Evolutionary conservation across 108 stramenopile genomes (phyloP), one percentile per base, ranked within the genome.

Genomic region (Licmophora abbreviata): DNA sequence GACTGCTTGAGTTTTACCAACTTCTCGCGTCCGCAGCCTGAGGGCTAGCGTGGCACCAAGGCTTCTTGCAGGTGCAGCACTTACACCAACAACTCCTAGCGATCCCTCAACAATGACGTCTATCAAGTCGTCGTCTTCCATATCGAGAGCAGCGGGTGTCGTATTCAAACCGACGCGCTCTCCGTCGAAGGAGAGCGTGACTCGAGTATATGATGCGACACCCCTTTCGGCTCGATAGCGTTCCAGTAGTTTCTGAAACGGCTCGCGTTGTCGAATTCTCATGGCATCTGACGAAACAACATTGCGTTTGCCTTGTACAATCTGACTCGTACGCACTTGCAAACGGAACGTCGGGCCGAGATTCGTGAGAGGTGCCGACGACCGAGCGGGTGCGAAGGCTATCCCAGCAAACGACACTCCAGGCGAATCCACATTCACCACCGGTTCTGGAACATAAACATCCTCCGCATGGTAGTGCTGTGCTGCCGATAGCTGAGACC

Each of bases 391-490:
- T 50, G 8, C 26, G 25, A 27, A 6, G 8, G 24, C 9, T 15
- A 31, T 40, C 15, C 38, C 38, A 15, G 20, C 15, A 5, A 20
- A 15, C 1, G 38, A 40, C 5, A 40, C 3, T 40, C 38, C 38
- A 4, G 38, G 38, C 41, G 50, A 23, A 66, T 26, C 21, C 26
- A 38, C 22, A 74, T 48, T 1, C 32, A 47, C 21, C 28, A 22
- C 15, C 59, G 60, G 7, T 27, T 46, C 41, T 48, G 28, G 36
- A 6, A 69, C 61, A 33, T 58, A 22, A 21, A 78, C 17, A 41
- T 82, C 81, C 48, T 78, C 66, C 21, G 76, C 81, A 44, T 82
- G 59, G 50, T 82, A 82, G 0, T 12, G 20, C 44, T 82, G 76
- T 12, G 81, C 74, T 44, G 31, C 44, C 27, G 40, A 25, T 18